Evolutionary conservation across 1,284 basidiomycete species (phyloP), one percentile per base, ranked within the genome.

Genomic region (Ganoderma meredithae): DNA sequence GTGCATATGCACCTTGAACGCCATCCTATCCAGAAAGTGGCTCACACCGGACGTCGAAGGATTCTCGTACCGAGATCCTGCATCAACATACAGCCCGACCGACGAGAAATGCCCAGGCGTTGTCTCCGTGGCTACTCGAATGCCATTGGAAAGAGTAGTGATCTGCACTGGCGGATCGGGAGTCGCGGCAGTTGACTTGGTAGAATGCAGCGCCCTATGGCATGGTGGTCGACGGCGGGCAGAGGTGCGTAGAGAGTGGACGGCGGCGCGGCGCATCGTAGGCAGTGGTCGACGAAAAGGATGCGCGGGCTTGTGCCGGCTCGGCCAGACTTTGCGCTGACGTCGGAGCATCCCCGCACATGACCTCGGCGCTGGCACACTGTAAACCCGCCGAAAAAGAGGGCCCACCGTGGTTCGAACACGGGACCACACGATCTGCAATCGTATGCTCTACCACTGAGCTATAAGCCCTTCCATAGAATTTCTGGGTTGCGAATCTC

Each of bases 81-180:
- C 95, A 79, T 98, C 96, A 72, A 99, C 87, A 76, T 97, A 99
- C 43, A 99, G 88, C 19, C 97, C 97, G 1, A 98, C 88, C 1
- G 96, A 93, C 62, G 96, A 94, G 80, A 99, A 99, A 81, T 99
- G 96, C 10, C 96, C 95, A 0, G 96, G 96, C 1, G 93, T 93
- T 1, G 87, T 85, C 80, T 98, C 95, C 13, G 96, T 98, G 17
- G 95, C 96, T 60, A 99, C 95, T 70, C 96, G 87, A 63, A 99
- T 88, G 79, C 92, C 94, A 82, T 98, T 99, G 4, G 95, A 91
- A 1, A 99, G 86, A 0, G 95, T 97, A 0, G 97, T 97, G 55
- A 97, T 85, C 71, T 88, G 85, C 22, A 83, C 79, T 0, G 81
- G 75, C 8, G 77, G 68, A 33, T 83, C 80, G 36, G 64, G 39